Conservation (phyloP, 1,139 yeast genomes). For the Pichia sp. region DNA sequence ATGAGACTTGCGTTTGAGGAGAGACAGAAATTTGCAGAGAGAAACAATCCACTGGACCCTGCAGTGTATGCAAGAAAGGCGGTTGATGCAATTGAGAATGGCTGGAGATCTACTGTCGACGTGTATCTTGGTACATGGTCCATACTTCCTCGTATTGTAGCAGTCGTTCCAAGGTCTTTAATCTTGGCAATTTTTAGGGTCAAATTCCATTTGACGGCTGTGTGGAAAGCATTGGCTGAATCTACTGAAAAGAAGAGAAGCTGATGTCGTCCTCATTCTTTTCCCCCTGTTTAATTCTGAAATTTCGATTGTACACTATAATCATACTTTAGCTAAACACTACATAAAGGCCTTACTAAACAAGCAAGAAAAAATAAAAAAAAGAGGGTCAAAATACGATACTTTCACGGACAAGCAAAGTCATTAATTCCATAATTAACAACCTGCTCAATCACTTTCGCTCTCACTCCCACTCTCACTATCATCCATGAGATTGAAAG, state of each 20-base stretch:
- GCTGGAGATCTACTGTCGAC: constrained; percentile 31
- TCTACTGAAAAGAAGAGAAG: too few species aligned
- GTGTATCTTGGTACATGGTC: constrained; percentile 53
- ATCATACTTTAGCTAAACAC: too few species aligned
- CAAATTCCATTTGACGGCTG: constrained; percentile 41
- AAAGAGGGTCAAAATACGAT: too few species aligned
- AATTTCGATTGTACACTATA: too few species aligned
- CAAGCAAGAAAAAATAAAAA: too few species aligned
- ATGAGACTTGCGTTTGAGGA: constrained; percentile 41
- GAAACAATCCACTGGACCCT: constrained; percentile 54
- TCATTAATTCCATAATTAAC: constrained; percentile 13
- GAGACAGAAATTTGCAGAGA: constrained; percentile 55
- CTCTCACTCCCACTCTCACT: constrained; percentile 7
- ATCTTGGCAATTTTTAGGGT: constrained; percentile 38
- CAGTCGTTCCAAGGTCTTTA: constrained; percentile 42
- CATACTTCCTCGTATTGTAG: constrained; percentile 31
- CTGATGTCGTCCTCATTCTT: too few species aligned
- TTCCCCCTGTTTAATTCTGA: too few species aligned
- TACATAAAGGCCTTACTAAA: too few species aligned
- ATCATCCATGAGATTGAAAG: neutral
- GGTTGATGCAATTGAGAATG: constrained; percentile 41
- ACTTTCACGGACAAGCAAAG: neutral
- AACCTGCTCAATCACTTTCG: constrained; percentile 7
- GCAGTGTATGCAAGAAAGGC: constrained; percentile 49
- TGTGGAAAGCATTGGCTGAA: constrained; percentile 24